Evolutionary conservation across 768 basidiomycete species (phyloP).

Genomic region (Podaxis mareebaensis): DNA sequence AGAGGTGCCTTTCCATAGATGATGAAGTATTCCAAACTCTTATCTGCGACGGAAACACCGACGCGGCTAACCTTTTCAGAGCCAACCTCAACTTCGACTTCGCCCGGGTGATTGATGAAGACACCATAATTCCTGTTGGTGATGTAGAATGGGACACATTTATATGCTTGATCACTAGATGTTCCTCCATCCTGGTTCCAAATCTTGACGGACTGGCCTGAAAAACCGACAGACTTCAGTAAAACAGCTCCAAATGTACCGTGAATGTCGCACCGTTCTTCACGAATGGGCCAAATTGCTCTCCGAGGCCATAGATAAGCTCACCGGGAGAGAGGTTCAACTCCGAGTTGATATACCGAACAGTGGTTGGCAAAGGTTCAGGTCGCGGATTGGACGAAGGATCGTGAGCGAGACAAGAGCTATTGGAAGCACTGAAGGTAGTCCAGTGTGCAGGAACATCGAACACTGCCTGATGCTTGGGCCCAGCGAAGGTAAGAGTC

Average conservation of each 20-base stretch:
- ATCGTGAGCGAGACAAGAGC: conserved; percentile 57
- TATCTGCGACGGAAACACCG: conserved; percentile 63
- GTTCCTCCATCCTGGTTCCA: conserved; percentile 83
- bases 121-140: conserved; percentile 73
- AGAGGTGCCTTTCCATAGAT: conserved; percentile 71
- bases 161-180: conserved; percentile 66
- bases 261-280: conserved; percentile 62
- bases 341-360: conserved; percentile 57
- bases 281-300: conserved; percentile 73
- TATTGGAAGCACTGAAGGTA: conserved; percentile 47
- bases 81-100: conserved; percentile 74
- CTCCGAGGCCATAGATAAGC: conserved; percentile 72
- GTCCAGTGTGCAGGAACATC: conserved; percentile 62
- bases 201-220: conserved; percentile 58
- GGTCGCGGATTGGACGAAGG: conserved; percentile 59
- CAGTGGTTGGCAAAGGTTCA: conserved; percentile 36
- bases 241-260: conserved; percentile 15
- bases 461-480: conserved; percentile 54
- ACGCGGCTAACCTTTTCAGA: conserved; percentile 67
- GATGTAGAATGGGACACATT: conserved; percentile 69
- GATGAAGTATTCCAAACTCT: conserved; percentile 66
- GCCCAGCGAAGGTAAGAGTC: conserved; percentile 49
- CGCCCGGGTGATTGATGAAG: conserved; percentile 75
- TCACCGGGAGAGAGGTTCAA: conserved; percentile 70
- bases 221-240: conserved; percentile 11